Base-by-base conservation (phyloP, 495 filamentous ascomycete genomes). In the Penicillium salamii region DNA sequence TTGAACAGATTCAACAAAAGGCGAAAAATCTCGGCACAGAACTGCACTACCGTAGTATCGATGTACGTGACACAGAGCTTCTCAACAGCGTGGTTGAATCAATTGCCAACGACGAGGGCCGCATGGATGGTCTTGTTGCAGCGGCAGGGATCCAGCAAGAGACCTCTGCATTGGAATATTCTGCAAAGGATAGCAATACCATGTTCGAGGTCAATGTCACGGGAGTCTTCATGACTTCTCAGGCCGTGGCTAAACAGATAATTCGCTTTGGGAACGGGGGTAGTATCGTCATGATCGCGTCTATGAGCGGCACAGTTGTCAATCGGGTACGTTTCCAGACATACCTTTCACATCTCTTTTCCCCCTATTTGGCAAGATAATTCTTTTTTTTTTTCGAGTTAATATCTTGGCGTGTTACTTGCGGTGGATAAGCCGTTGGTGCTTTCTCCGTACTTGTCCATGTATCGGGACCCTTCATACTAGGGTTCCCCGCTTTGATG, bases 201-300 rank as follows among this genome's bases (percentile, higher is more conserved):
- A 87, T 91, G 83, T 77, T 92, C 63, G 79, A 81, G 39, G 76
- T 88, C 45, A 91, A 91, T 58, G 84, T 88, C 53, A 88, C 84
- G 0, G 89, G 87, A 14, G 84, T 87, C 7, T 88, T 90, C 66
- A 82, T 89, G 76, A 85, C 85, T 1, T 79, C 87, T 0, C 79
- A 85, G 51, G 82, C 84, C 8, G 81, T 79, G 7, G 88, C 88
- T 12, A 78, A 83, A 56, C 80, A 88, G 58, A 91, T 92, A 86
- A 79, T 89, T 57, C 78, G 78, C 47, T 86, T 85, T 67, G 82
- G 82, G 33, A 83, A 78, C 37, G 79, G 79, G 19, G 86, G 86
- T n/a, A 83, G 81, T 53, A 89, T 91, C 51, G 81, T 77, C 23
- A 67, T 91, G 54, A 84, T 90, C 57, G 86, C 85, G 7, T 83